These are phyloP conservation scores for Aphanomyces stellatus DNA, from an alignment of 352 stramenopile genomes.

Conservation along the genomic window DNA sequence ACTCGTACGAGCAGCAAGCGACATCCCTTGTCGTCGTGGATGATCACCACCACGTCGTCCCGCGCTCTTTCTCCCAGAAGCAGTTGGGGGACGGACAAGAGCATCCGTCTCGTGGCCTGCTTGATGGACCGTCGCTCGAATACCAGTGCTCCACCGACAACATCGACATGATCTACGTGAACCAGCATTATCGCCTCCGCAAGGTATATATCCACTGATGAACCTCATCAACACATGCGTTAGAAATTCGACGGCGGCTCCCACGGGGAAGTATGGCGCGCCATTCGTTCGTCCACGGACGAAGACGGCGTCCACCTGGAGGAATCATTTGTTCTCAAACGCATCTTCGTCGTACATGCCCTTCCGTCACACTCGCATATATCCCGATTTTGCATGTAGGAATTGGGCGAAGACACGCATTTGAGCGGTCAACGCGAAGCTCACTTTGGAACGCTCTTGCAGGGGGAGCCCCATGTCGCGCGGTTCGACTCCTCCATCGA, in stretches of 20 bases:
- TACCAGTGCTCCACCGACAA: conserved; percentile 38
- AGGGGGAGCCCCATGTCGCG: conserved; percentile 48
- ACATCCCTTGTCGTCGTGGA: conserved; percentile 19
- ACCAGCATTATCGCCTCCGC: conserved; percentile 59
- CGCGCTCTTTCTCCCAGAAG: neutral
- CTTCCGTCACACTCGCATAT: neutral
- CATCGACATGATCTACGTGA: conserved; percentile 57
- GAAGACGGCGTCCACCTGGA: conserved; percentile 17
- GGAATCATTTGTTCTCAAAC: conserved; percentile 78
- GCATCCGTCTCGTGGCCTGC: conserved; percentile 5
- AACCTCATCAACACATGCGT: conserved; percentile 12
- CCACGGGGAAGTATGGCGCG: conserved; percentile 78
- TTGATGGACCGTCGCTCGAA: conserved; percentile 52
- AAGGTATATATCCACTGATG: conserved; percentile 21
- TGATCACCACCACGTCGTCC: neutral
- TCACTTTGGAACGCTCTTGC: conserved; percentile 58
- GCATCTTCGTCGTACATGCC: conserved; percentile 47
- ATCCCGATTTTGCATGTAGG: conserved; percentile 20
- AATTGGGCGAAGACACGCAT: conserved; percentile 49
- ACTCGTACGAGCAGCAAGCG: conserved; percentile 16
- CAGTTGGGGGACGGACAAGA: neutral
- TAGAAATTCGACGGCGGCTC: conserved; percentile 73
- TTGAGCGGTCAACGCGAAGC: conserved; percentile 76
- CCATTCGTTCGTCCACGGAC: conserved; percentile 17
- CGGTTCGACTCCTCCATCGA: conserved; percentile 17